Base-by-base conservation (phyloP, 2,329 filamentous ascomycete species). In the Didymella lethalis region DNA sequence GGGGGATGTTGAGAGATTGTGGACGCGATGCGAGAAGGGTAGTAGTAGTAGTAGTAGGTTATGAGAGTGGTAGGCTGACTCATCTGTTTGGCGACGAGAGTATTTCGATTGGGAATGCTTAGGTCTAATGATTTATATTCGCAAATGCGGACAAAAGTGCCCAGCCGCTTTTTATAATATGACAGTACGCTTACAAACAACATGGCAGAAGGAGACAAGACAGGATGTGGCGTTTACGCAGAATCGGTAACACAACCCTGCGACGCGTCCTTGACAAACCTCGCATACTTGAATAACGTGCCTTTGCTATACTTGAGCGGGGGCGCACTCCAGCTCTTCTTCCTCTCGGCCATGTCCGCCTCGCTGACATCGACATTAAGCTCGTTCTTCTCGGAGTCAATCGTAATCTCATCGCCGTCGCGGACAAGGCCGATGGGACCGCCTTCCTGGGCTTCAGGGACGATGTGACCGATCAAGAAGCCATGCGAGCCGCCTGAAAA, bases 401-500 rank as follows among this genome's bases (percentile, higher is more conserved):
- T 97, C 3, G 90, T 93, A 50, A 98, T 87, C 26, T 85, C 78
- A 77, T 98, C 94, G 2, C 92, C 94, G 69, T 96, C 85, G 67
- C 81, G 75, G 2, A 97, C 91, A 6, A 96, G 80, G 0, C 90
- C 93, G 71, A 98, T 93, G 0, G 94, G 93, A 0, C 94, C 94
- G 16, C 94, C 94, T 1, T 90, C 89, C 1, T 91, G 92, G 0
- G 94, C 94, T 78, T 98, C 94, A 2, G 94, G 94, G 2, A 91
- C 90, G 14, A 97, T 92, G 71, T 97, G 93, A 0, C 94, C 94
- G 16, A 98, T 92, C 71, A 97, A 95, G 77, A 97, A 97, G 0
- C 93, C 93, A 76, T 97, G 93, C 53, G 86, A 90, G 2, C 93
- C 94, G 31, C 94, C 94, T 46, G 86, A 90, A 77, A 97, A 98